These are phyloP conservation scores for Botrytis tulipae DNA, from an alignment of 2,329 filamentous ascomycete species.

Conservation along the genomic window DNA sequence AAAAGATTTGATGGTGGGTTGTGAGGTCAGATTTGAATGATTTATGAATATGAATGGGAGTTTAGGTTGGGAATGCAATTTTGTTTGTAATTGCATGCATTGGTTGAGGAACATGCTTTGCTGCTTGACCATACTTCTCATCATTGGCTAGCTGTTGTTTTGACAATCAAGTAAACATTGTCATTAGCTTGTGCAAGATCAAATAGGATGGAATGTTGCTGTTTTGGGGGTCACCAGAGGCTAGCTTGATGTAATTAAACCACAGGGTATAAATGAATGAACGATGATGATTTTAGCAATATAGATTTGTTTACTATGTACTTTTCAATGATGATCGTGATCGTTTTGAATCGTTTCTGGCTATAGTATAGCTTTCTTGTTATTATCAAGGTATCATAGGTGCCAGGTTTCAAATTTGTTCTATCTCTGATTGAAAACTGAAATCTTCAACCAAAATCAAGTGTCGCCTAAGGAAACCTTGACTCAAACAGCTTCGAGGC, in stretches of 20 bases:
- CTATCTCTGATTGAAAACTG: neutral
- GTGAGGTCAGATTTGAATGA: neutral
- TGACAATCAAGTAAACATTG: neutral
- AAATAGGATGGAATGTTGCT: neutral
- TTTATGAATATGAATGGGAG: neutral
- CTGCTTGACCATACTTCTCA: neutral
- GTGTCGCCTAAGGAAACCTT: neutral
- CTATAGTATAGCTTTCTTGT: neutral
- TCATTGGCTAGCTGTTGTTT: neutral
- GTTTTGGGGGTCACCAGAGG: neutral
- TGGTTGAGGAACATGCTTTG: neutral
- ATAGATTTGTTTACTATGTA: neutral
- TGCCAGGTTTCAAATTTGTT: neutral
- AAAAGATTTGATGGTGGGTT: constrained; percentile 39
- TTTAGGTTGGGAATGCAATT: neutral
- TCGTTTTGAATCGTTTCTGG: neutral
- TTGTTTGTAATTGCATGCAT: neutral
- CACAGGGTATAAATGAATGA: neutral
- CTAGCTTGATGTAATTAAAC: neutral
- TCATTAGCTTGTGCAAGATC: neutral
- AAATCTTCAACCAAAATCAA: neutral
- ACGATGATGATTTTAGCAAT: neutral
- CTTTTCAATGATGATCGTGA: neutral
- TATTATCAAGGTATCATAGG: neutral
- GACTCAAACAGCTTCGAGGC: neutral